phyloP scores from a whole-genome alignment of 768 basidiomycete species.

The Naganishia antarctica region DNA sequence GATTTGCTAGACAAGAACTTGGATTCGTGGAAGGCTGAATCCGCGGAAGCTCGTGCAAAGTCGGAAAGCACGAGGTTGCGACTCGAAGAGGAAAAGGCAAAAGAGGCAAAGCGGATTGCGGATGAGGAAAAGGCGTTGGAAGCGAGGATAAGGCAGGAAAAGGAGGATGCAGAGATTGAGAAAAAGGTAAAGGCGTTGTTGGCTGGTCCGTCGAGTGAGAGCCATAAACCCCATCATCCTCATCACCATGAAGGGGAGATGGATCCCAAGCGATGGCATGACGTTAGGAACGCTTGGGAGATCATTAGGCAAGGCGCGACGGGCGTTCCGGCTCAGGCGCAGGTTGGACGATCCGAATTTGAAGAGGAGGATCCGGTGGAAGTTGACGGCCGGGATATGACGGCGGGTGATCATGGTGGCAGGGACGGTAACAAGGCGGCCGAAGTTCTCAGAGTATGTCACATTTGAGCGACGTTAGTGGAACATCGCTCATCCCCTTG shows the following conservation, averaged over 20 bases:
- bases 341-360: slow-evolving; percentile 11
- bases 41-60: slow-evolving; percentile 39
- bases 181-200: slow-evolving; percentile 30
- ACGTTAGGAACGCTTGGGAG: slow-evolving; percentile 44
- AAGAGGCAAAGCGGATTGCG: slow-evolving; percentile 21
- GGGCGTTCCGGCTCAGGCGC: not conserved
- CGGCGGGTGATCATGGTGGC: slow-evolving; percentile 27
- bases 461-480: not conserved
- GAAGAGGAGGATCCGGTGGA: slow-evolving; percentile 21
- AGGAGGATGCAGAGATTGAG: slow-evolving; percentile 32
- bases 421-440: slow-evolving; percentile 15
- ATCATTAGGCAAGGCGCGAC: slow-evolving; percentile 29
- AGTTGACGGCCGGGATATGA: slow-evolving; percentile 25
- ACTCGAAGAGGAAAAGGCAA: slow-evolving; percentile 36
- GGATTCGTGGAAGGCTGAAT: slow-evolving; percentile 30
- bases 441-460: slow-evolving; percentile 16
- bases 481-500: not conserved
- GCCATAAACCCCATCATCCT: slow-evolving; percentile 30
- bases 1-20: slow-evolving; percentile 25
- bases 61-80: slow-evolving; percentile 35
- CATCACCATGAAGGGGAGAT: slow-evolving; percentile 25
- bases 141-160: slow-evolving; percentile 27
- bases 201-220: slow-evolving; percentile 28
- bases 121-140: slow-evolving; percentile 30
- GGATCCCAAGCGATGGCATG: slow-evolving; percentile 36